Evolutionary conservation across 306 rosid species (phyloP).

Genomic region (Citrullus colocynthis): DNA sequence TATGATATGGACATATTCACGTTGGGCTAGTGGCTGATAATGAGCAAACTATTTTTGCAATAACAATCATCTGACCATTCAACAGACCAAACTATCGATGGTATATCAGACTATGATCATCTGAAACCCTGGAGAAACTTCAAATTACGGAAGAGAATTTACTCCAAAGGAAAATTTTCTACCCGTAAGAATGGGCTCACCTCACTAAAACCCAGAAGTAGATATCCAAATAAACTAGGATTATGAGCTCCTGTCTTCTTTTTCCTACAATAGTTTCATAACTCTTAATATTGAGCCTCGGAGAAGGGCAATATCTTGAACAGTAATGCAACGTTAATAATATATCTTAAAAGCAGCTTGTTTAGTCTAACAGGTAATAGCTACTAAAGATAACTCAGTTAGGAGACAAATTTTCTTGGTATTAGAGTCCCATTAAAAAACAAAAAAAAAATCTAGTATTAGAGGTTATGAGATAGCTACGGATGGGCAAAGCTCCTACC

Average conservation of each 20-base stretch:
- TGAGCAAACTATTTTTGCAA: not conserved
- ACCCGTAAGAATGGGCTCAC: not conserved
- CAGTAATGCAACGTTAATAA: not conserved
- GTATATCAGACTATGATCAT: not conserved
- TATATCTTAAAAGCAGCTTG: not conserved
- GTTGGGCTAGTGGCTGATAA: not conserved
- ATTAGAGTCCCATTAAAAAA: not conserved
- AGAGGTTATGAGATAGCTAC: not conserved
- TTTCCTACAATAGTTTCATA: not conserved
- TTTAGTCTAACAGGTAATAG: not conserved
- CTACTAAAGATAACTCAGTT: not conserved
- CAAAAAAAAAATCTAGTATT: not conserved
- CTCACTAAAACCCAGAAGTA: not conserved
- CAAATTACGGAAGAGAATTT: not conserved
- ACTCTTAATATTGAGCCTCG: not conserved
- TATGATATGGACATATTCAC: not conserved
- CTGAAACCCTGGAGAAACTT: not conserved
- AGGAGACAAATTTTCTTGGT: not conserved
- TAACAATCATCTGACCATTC: not conserved
- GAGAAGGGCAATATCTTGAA: not conserved
- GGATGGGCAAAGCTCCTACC: not conserved
- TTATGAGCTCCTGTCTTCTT: not conserved
- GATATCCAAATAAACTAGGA: not conserved
- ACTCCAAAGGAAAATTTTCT: not conserved
- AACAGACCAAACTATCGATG: not conserved